Percentiles rank a stretch among this genome's conserved stretches.
phyloP scores from a whole-genome alignment of 148 eudicot species.

The Silene uniflora region DNA sequence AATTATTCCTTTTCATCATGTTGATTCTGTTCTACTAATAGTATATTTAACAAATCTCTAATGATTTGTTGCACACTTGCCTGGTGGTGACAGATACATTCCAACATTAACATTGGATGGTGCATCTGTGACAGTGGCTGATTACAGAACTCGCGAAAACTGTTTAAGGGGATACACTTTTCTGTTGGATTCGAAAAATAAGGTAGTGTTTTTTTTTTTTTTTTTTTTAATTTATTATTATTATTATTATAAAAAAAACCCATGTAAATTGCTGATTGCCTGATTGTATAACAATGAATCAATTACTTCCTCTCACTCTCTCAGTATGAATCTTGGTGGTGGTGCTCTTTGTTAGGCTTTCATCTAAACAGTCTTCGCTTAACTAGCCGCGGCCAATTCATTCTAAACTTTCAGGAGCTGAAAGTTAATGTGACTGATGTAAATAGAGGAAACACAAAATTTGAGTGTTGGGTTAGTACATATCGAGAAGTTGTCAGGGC shows the following conservation, averaged over 20 bases:
- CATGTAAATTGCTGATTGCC: not conserved
- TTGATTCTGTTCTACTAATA: not conserved
- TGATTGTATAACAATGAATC: not conserved
- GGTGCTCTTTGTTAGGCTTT: not conserved
- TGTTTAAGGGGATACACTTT: conserved; percentile 74
- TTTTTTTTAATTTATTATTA: too few species aligned
- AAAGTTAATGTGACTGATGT: not conserved
- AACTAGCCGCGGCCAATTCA: not conserved
- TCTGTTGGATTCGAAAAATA: conserved; percentile 51
- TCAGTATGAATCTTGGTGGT: not conserved
- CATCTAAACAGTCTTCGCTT: not conserved
- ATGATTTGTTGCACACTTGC: not conserved
- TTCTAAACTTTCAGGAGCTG: not conserved
- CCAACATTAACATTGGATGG: conserved; percentile 77
- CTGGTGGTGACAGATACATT: conserved; percentile 47
- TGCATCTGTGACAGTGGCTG: conserved; percentile 60
- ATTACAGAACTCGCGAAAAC: conserved; percentile 62
- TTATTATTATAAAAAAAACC: too few species aligned
- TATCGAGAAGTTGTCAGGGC: not conserved
- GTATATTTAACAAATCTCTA: not conserved
- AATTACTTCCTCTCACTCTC: not conserved
- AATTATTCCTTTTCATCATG: conserved; percentile 1
- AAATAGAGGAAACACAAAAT: not conserved
- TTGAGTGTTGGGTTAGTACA: not conserved
- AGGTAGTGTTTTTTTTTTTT: conserved; percentile 34